Base-by-base conservation (phyloP, 2,329 filamentous ascomycete genomes). In the Aspergillus bombycis region DNA sequence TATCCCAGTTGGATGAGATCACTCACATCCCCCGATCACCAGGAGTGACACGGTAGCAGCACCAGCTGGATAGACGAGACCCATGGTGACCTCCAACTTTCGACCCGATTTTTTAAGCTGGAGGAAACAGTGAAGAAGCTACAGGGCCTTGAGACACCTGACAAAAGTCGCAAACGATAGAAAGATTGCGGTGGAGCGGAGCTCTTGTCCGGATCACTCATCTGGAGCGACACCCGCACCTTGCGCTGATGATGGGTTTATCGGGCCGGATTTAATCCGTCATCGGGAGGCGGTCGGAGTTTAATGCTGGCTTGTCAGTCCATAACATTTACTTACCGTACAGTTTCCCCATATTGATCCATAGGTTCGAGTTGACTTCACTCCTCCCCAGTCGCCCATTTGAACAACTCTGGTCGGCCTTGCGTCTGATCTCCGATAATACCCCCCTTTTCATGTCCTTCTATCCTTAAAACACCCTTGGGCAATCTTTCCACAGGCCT, bases 11-110 rank as follows among this genome's bases (percentile, higher is more conserved):
- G 61, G 38, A 64, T 56, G 63, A 57, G 54, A 26, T 26, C 58
- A 74, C 92, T 80, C 87, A 96, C 92, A 95, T 79, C 88, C 84
- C 85, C 90, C 92, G 72, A 94, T 88, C 65, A 95, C 84, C 62
- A 86, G 82, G 72, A 94, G 82, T 75, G 91, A 88, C 71, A 88
- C 85, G 72, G 86, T 85, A 75, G 88, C 84, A 80, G 88, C 87
- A 80, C 90, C 89, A 73, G 87, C 79, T 74, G 89, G 88, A 82
- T 94, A 94, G 66, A 76, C 81, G 77, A 91, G 85, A 86, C 88
- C 89, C 91, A 94, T 94, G 71, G 69, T 71, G 71, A 74, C 67
- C 68, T 71, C 67, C 66, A 70, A 70, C 69, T 64, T 65, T 62
- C 50, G 21, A 54, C 32, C 54, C 46, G 54, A 54, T 46, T 28